These are phyloP conservation scores for Alloteropsis semialata DNA, from an alignment of 176 grass and related monocot genomes.

Conservation along the genomic window DNA sequence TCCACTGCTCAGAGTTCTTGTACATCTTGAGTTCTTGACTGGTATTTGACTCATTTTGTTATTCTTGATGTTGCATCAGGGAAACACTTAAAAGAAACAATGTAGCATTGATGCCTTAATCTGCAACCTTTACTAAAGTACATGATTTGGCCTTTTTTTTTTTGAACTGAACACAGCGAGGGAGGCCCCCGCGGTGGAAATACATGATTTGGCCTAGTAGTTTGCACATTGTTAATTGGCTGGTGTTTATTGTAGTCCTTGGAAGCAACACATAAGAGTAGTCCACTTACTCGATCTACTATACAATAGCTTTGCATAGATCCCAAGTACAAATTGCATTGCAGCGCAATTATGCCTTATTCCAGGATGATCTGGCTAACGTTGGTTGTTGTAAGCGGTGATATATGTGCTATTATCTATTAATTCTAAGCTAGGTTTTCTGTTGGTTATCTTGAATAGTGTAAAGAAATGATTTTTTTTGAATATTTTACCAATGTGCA, in stretches of 20 bases:
- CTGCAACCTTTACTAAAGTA: not conserved
- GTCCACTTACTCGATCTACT: not conserved
- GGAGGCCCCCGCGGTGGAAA: no score
- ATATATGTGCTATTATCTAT: not conserved
- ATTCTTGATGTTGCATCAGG: not conserved
- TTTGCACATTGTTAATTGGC: not conserved
- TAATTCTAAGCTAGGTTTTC: not conserved
- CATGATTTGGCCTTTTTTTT: no score
- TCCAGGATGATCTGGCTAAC: not conserved
- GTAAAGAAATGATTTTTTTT: not conserved
- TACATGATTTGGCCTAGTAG: not conserved
- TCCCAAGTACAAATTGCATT: slow-evolving; percentile 2
- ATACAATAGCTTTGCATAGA: slow-evolving; percentile 15
- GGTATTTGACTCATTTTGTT: not conserved
- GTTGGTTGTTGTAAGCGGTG: not conserved
- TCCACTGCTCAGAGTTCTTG: not conserved
- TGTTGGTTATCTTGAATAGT: not conserved
- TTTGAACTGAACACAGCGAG: no score
- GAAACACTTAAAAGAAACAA: not conserved
- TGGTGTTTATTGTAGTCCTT: slow-evolving; percentile 16
- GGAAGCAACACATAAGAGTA: not conserved
- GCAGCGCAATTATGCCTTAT: not conserved
- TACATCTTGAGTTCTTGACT: not conserved
- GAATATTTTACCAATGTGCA: not conserved
- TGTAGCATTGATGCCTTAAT: not conserved